Evolutionary conservation across 192 early-diverging fungal species (phyloP).

Genomic region (Kappamyces sp.): DNA sequence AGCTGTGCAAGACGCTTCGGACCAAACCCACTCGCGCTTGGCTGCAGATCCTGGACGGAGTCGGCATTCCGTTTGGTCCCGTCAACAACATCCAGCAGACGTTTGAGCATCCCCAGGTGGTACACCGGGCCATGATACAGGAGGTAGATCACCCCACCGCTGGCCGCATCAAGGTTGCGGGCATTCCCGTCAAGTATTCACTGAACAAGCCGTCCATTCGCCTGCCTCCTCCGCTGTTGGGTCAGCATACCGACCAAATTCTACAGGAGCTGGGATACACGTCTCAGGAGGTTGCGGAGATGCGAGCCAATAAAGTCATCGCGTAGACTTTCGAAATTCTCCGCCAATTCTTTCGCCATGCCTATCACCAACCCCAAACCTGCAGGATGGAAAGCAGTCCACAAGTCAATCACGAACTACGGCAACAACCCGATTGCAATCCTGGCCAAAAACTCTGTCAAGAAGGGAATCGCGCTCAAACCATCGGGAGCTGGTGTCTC

Average conservation of each 20-base stretch:
- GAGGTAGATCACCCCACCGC: conserved; percentile 76
- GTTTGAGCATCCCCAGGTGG: conserved; percentile 52
- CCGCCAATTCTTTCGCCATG: not conserved
- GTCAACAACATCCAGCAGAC: conserved; percentile 73
- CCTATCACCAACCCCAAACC: conserved; percentile 2
- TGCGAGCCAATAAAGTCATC: conserved; percentile 8
- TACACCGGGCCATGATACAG: conserved; percentile 62
- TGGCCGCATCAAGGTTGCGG: conserved; percentile 71
- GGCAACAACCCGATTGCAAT: conserved; percentile 10
- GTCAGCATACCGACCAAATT: conserved; percentile 83
- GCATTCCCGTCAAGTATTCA: conserved; percentile 73
- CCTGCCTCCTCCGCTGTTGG: conserved; percentile 72
- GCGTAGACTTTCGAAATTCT: not conserved
- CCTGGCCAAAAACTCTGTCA: conserved; percentile 10
- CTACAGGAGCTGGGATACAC: conserved; percentile 60
- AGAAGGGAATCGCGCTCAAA: conserved; percentile 12
- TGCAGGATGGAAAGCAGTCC: conserved; percentile 11
- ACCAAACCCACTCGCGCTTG: conserved; percentile 51
- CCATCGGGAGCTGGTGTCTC: conserved; percentile 2
- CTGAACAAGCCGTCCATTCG: conserved; percentile 57
- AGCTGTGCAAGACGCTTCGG: conserved; percentile 49
- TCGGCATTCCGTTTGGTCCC: conserved; percentile 75
- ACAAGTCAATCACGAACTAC: conserved; percentile 2
- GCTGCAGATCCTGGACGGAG: conserved; percentile 55
- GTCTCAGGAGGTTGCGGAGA: conserved; percentile 41